A percentile compares a stretch with the other conserved stretches of the same genome.
phyloP scores from a whole-genome alignment of 495 filamentous ascomycete species.

The Pyrenula aspistea region DNA sequence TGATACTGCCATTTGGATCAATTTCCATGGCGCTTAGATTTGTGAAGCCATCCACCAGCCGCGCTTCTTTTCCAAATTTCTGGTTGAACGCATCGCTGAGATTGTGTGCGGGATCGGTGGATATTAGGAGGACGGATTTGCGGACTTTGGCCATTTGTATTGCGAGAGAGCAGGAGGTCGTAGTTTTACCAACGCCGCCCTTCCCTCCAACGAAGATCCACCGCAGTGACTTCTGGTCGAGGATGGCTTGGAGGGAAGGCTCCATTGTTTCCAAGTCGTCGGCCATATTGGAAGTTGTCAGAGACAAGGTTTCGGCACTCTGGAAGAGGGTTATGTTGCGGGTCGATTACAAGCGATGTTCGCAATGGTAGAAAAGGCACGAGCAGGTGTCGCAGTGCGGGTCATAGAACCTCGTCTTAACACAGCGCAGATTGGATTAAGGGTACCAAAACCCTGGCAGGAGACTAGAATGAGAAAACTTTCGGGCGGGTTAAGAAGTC shows the following conservation, averaged over 20 bases:
- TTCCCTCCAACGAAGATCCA: slow-evolving; percentile 99
- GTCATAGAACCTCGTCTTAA: too few relatives aligned
- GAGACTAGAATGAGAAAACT: too few relatives aligned
- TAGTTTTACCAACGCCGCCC: slow-evolving; percentile 99
- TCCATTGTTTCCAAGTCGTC: slow-evolving; percentile 56
- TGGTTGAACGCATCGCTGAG: slow-evolving; percentile 95
- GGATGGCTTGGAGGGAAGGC: slow-evolving; percentile 84
- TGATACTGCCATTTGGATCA: slow-evolving; percentile 94
- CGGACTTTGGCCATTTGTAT: slow-evolving; percentile 96
- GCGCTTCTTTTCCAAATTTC: slow-evolving; percentile 98
- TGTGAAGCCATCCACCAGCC: slow-evolving; percentile 78
- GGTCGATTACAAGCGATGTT: too few relatives aligned
- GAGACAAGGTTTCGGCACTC: too few relatives aligned
- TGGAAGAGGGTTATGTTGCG: too few relatives aligned
- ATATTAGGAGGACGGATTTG: slow-evolving; percentile 92
- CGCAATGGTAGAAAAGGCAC: too few relatives aligned
- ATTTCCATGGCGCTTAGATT: slow-evolving; percentile 99
- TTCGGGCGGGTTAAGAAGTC: too few relatives aligned
- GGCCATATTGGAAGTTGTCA: slow-evolving; percentile 54
- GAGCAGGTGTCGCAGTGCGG: too few relatives aligned
- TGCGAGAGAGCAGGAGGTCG: slow-evolving; percentile 92
- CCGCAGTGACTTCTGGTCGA: slow-evolving; percentile 85
- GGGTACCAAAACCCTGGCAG: too few relatives aligned
- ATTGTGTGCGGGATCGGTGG: slow-evolving; percentile 97
- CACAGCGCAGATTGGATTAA: too few relatives aligned